phyloP scores from a whole-genome alignment of 179 eudicot species.

The Beta lomatogona region DNA sequence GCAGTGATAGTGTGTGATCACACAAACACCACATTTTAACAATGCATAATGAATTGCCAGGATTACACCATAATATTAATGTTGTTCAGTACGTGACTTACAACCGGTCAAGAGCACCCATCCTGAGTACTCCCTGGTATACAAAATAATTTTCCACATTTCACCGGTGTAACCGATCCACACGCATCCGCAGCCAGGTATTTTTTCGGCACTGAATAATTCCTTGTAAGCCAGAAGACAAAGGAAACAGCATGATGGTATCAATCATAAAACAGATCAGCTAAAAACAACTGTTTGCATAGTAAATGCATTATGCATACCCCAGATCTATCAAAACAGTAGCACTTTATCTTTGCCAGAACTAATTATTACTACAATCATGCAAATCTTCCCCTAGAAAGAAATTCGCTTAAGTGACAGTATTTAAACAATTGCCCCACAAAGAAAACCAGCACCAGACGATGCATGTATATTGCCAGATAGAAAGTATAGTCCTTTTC shows the following conservation, averaged over 20 bases:
- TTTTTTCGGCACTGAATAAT: neutral
- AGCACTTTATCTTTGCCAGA: neutral
- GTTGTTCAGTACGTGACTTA: neutral
- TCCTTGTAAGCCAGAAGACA: neutral
- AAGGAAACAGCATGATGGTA: neutral
- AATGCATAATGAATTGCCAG: neutral
- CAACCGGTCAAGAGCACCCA: neutral
- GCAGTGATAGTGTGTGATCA: neutral
- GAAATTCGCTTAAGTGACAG: neutral
- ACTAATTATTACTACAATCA: conserved; percentile 9
- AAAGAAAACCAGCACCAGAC: conserved; percentile 12
- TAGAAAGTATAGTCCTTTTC: neutral
- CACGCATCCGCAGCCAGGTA: neutral
- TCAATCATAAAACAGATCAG: conserved; percentile 4
- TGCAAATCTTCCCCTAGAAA: neutral
- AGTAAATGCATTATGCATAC: neutral
- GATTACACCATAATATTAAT: neutral
- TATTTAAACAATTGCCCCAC: conserved; percentile 21
- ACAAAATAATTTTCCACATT: neutral
- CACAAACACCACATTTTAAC: neutral
- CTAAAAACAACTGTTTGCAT: neutral
- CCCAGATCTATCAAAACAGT: neutral
- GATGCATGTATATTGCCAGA: neutral
- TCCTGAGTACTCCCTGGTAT: neutral
- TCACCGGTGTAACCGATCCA: neutral